Evolutionary conservation across 345 rosid genomes (phyloP), one percentile per base, ranked within the genome.

Genomic region (Gossypium ekmanianum): DNA sequence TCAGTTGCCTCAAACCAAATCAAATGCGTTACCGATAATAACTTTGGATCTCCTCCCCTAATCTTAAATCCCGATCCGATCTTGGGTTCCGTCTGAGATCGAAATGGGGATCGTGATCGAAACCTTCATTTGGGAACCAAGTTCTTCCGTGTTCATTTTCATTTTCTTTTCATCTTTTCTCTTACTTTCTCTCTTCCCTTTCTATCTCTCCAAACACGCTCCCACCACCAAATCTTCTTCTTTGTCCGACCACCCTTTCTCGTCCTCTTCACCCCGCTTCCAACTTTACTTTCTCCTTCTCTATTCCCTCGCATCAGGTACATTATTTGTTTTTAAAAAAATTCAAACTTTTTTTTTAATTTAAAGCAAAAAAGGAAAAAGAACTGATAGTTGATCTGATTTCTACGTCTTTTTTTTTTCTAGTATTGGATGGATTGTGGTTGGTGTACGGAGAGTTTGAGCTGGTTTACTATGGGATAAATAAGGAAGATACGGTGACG

Each of bases 361-460:
- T 52, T 52, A n/a, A 55, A 55, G 10, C 1, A 55, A 11, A 50
- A 47, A 66, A n/a, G 18, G 9, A 41, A 22, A 11, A 29, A 6
- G 41, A 5, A 6, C 41, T 14, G 24, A 48, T 24, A 22, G 43
- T 13, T 68, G 59, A 50, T 50, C 45, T 68, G 45, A 26, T 51
- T 27, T 27, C 24, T 26, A 26, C 14, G 58, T 50, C 44, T 17
- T 51, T 57, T 11, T 27, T 47, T 45, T 47, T 79, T 4, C 34
- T 77, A 94, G 97, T 79, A 5, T 80, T 88, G 89, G 92, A 90
- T 84, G 98, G 94, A 58, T 26, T 93, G 18, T 89, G 96, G 91
- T 84, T 84, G 9, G 97, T 88, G 79, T 88, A 82, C 69, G 98
- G 96, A 77, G 99, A 95, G 80, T 84, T 76, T 24, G 98, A 90